Evolutionary conservation across 2,329 filamentous ascomycete genomes (phyloP).

Genomic region (Didymellaceae sp.): DNA sequence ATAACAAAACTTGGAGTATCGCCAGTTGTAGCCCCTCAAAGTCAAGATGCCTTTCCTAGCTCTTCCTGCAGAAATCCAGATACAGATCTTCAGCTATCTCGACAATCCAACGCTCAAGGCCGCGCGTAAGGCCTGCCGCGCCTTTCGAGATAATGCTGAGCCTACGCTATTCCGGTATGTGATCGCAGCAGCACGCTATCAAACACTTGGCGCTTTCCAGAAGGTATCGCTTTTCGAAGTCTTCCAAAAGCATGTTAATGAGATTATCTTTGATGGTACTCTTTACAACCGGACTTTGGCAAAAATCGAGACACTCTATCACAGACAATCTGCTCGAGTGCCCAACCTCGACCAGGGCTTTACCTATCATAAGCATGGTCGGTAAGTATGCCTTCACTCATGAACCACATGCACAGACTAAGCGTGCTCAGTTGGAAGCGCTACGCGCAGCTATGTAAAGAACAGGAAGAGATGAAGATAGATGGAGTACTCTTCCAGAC

Average conservation of each 20-base stretch:
- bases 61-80: slow-evolving; percentile 39
- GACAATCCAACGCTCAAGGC: slow-evolving; percentile 31
- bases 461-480: slow-evolving; percentile 36
- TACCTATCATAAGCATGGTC: slow-evolving; percentile 20
- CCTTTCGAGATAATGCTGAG: slow-evolving; percentile 32
- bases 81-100: slow-evolving; percentile 38
- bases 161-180: slow-evolving; percentile 33
- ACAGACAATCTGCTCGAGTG: slow-evolving; percentile 2
- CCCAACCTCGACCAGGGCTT: slow-evolving; percentile 16
- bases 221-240: slow-evolving; percentile 32
- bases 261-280: slow-evolving; percentile 43
- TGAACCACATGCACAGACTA: neutral
- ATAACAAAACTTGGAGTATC: neutral
- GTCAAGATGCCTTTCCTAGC: slow-evolving; percentile 17
- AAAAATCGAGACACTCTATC: slow-evolving; percentile 16
- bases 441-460: slow-evolving; percentile 32
- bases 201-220: slow-evolving; percentile 37
- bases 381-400: slow-evolving; percentile 5
- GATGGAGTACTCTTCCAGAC: slow-evolving; percentile 33
- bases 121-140: slow-evolving; percentile 27
- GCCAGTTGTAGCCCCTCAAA: neutral
- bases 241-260: slow-evolving; percentile 36
- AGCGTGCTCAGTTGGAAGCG: slow-evolving; percentile 28
- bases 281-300: slow-evolving; percentile 28
- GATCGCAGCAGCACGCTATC: slow-evolving; percentile 37